Base-by-base conservation (phyloP, 2,329 filamentous ascomycete species). In the Paracorniculantispora psalliotae region DNA sequence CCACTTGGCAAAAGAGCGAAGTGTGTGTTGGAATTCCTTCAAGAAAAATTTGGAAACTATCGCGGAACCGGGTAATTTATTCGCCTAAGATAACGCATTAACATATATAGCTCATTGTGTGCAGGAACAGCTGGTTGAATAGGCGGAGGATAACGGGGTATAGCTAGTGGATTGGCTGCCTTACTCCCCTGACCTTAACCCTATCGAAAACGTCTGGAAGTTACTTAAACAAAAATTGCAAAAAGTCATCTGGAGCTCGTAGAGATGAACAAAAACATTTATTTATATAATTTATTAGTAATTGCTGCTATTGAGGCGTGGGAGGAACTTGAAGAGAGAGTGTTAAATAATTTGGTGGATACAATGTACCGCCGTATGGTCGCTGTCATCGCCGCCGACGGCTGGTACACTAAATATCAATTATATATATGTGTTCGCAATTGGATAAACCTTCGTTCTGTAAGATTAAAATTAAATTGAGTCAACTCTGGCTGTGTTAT, bases 131-230 rank as follows among this genome's bases (percentile, higher is more conserved):
- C 2, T 63, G 30, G 62, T 28, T 62, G 23, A 1, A 0, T n/a
- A 17, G 57, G 28, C 59, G 19, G 52, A 46, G 4, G 23, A 12
- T 43, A 57, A 62, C 53, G 25, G 52, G 7, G 35, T 59, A 2
- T 17, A 15, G 3, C 37, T 61, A 9, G 35, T 59, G 0, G 33
- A 59, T 21, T 63, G 30, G 61, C 61, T 50, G 10, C 39, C 21
- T 25, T 63, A 61, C 49, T 61, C 21, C 9, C 61, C 57, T 35
- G 37, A 63, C 47, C 53, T 61, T 44, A 59, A 63, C 44, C 57
- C 30, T 7, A 63, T 63, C 5, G 53, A 61, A 52, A 63, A 61
- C 52, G 43, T 58, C 55, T 60, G 21, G 61, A 61, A 61, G 41
- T 13, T 63, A 21, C 19, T 61, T 44, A 58, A 63, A 47, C 51